These are phyloP conservation scores for Microcyclosporella mali DNA, from an alignment of 2,329 filamentous ascomycete genomes.

Conservation along the genomic window DNA sequence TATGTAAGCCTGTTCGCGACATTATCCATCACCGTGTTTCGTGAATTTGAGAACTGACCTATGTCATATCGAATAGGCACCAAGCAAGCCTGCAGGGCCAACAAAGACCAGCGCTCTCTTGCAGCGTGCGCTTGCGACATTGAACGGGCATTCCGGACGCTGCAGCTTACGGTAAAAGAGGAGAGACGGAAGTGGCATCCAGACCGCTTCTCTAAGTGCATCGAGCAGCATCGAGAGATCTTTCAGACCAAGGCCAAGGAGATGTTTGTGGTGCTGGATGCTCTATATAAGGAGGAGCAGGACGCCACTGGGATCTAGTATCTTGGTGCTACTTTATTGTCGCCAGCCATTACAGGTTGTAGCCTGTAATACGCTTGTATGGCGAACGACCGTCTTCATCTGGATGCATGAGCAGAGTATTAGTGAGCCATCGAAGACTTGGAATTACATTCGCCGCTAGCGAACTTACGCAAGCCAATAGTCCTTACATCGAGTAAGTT, in stretches of 20 bases:
- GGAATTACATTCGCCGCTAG: too few relatives aligned
- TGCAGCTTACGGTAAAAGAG: conserved; percentile 5
- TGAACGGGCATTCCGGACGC: neutral
- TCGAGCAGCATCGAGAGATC: conserved; percentile 1
- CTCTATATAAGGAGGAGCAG: conserved; percentile 4
- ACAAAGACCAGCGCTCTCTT: too few relatives aligned
- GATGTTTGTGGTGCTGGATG: conserved; percentile 8
- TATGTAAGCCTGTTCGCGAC: too few relatives aligned
- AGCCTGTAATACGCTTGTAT: conserved; percentile 10
- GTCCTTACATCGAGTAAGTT: conserved; percentile 11
- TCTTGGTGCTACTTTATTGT: neutral
- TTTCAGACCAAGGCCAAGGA: conserved; percentile 12
- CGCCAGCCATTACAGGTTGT: conserved; percentile 9
- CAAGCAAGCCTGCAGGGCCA: too few relatives aligned
- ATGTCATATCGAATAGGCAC: too few relatives aligned
- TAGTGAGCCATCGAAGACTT: too few relatives aligned
- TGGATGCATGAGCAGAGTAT: too few relatives aligned
- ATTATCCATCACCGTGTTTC: too few relatives aligned
- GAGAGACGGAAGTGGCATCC: conserved; percentile 9
- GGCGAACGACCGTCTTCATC: conserved; percentile 8
- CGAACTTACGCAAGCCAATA: conserved; percentile 5
- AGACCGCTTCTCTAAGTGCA: conserved; percentile 12
- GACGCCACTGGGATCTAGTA: too few relatives aligned
- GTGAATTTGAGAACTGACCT: too few relatives aligned
- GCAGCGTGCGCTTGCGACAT: too few relatives aligned